Evolutionary conservation across 2,329 filamentous ascomycete species (phyloP).

Genomic region (Rhynchosporium secalis): DNA sequence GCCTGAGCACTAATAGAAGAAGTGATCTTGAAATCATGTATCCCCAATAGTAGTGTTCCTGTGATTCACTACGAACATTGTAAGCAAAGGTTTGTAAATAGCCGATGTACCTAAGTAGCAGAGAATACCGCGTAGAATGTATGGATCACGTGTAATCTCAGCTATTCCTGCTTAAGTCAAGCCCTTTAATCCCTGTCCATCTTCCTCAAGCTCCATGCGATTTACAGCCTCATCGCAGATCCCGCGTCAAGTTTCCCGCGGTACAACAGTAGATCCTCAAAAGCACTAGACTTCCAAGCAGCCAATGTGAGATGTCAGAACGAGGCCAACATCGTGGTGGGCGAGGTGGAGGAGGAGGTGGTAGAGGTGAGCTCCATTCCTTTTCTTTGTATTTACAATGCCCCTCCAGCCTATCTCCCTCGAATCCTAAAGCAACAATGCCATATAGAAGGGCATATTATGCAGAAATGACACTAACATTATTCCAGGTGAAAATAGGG

Average conservation of each 20-base stretch:
- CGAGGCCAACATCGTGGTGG: constrained; percentile 34
- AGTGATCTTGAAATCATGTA: no score
- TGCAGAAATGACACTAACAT: background rate
- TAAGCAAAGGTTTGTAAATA: no score
- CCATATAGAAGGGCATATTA: background rate
- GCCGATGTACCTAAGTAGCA: no score
- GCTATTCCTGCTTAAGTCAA: no score
- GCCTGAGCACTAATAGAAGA: no score
- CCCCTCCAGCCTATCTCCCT: background rate
- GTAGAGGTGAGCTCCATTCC: constrained; percentile 24
- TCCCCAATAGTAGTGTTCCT: no score
- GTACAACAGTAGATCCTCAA: background rate
- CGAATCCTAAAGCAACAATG: background rate
- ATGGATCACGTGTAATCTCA: no score
- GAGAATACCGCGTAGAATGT: no score
- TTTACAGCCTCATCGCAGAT: constrained; percentile 10
- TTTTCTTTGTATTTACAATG: background rate
- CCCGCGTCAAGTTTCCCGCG: background rate
- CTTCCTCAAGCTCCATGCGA: constrained; percentile 2
- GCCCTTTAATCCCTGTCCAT: background rate
- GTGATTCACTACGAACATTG: no score
- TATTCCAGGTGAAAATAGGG: constrained; percentile 21
- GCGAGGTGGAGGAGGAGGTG: constrained; percentile 27
- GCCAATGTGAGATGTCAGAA: constrained; percentile 30
- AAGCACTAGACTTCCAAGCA: constrained; percentile 3